Evolutionary conservation across 2,329 filamentous ascomycete genomes (phyloP).

Genomic region (Davidsoniella australis): DNA sequence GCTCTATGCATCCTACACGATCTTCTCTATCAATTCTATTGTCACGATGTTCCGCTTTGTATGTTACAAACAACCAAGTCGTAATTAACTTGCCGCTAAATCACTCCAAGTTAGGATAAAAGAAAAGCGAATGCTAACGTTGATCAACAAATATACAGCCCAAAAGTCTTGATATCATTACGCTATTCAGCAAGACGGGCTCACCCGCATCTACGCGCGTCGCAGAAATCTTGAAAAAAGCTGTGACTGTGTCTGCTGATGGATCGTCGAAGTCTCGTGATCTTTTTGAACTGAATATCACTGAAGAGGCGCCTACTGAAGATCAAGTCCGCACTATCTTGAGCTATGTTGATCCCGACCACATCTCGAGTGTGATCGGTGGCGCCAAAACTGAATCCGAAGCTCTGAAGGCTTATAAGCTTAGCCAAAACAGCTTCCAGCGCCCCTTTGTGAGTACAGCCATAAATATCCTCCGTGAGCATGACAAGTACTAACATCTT

Average conservation of each 20-base stretch:
- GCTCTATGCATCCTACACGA: too few species aligned
- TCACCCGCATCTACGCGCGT: conserved; percentile 56
- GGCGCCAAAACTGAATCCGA: conserved; percentile 61
- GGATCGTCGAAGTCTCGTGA: conserved; percentile 25
- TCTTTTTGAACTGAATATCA: conserved; percentile 76
- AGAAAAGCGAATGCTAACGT: conserved; percentile 13
- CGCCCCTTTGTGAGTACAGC: conserved; percentile 52
- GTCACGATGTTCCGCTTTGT: conserved; percentile 31
- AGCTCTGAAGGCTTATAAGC: conserved; percentile 62
- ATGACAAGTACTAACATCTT: conserved; percentile 15
- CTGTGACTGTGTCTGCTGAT: conserved; percentile 36
- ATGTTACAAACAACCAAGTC: conserved; percentile 16
- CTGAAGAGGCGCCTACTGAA: conserved; percentile 59
- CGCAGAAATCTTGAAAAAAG: conserved; percentile 54
- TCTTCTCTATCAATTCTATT: too few species aligned
- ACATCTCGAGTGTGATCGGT: conserved; percentile 45
- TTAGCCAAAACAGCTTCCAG: conserved; percentile 50
- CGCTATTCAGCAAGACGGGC: conserved; percentile 80
- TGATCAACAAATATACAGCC: conserved; percentile 28
- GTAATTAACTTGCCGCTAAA: not conserved
- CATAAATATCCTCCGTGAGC: not conserved
- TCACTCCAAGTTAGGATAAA: not conserved
- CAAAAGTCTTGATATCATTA: conserved; percentile 79
- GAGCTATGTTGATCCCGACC: conserved; percentile 55
- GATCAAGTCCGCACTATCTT: conserved; percentile 74